Percentiles rank a stretch among this genome's conserved stretches.
Evolutionary conservation across 345 rosid species (phyloP).

Genomic region (Geranium brycei): DNA sequence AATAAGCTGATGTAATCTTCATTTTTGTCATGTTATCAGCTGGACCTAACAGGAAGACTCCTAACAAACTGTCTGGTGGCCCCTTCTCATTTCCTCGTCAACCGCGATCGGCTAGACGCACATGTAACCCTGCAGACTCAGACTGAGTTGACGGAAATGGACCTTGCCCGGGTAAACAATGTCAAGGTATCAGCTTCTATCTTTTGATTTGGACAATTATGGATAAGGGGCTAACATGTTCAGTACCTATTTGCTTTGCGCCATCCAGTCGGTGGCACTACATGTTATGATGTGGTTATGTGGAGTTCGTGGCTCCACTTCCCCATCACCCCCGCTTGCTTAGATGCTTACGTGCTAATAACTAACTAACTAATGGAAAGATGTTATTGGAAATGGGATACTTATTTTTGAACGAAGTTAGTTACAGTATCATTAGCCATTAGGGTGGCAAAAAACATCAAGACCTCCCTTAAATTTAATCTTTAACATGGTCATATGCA

Average conservation of each 20-base stretch:
- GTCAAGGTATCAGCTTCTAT: neutral
- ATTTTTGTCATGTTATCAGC: neutral
- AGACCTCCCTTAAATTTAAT: too few relatives aligned
- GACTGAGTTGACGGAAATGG: conserved; percentile 36
- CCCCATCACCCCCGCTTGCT: neutral
- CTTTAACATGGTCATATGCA: too few relatives aligned
- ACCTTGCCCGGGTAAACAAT: neutral
- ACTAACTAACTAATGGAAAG: neutral
- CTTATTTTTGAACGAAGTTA: too few relatives aligned
- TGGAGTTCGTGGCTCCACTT: too few relatives aligned
- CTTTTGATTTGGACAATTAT: neutral
- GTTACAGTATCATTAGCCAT: too few relatives aligned
- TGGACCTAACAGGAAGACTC: conserved; percentile 7
- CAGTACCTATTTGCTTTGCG: too few relatives aligned
- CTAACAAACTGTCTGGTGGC: conserved; percentile 54
- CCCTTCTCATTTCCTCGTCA: conserved; percentile 73
- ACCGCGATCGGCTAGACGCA: conserved; percentile 77
- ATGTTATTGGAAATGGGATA: too few relatives aligned
- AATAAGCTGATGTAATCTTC: neutral
- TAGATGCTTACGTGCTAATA: neutral
- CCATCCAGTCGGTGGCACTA: too few relatives aligned
- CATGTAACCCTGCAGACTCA: conserved; percentile 61
- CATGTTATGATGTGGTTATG: too few relatives aligned
- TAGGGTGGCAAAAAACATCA: too few relatives aligned
- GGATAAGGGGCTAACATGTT: too few relatives aligned